Percentiles rank a stretch among this genome's conserved stretches.
phyloP scores from a whole-genome alignment of 139 green algal species.

The Chlamydomonas sp. region DNA sequence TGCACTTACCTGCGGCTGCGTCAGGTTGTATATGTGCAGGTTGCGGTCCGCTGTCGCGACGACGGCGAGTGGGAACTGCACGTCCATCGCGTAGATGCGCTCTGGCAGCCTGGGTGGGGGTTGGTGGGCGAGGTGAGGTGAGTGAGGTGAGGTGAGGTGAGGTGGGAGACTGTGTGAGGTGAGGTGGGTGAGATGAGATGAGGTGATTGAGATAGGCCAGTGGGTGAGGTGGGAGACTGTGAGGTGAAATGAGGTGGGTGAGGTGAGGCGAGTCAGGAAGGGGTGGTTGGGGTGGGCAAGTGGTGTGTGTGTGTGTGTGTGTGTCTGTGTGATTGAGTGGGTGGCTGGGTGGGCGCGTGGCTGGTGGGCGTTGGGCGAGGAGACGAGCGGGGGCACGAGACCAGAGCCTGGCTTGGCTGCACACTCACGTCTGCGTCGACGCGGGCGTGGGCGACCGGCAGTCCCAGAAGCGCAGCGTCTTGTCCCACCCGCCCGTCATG shows the following conservation, averaged over 20 bases:
- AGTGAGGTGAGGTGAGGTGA: constrained; percentile 46
- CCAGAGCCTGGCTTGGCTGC: too few species aligned
- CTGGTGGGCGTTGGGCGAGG: neutral
- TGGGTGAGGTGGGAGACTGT: too few species aligned
- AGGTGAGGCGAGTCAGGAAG: neutral
- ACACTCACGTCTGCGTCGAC: neutral
- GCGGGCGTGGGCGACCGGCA: constrained; percentile 27
- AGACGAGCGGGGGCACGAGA: neutral
- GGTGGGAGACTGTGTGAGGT: neutral
- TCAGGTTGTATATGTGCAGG: constrained; percentile 33
- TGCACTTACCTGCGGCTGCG: constrained; percentile 1
- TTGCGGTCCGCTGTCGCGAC: constrained; percentile 70
- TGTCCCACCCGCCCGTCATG: constrained; percentile 75
- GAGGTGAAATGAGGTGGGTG: too few species aligned
- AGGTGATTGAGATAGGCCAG: neutral
- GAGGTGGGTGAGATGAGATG: neutral
- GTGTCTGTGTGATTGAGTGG: constrained; percentile 1
- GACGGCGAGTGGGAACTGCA: constrained; percentile 68
- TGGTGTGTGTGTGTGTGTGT: neutral
- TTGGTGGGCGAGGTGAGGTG: constrained; percentile 50
- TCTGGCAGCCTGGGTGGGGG: constrained; percentile 81
- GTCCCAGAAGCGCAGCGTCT: constrained; percentile 44
- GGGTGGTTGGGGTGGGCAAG: neutral
- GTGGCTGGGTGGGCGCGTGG: neutral
- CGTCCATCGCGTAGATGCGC: constrained; percentile 79